Evolutionary conservation across 2,329 filamentous ascomycete genomes (phyloP).

Genomic region (Fusarium decemcellulare): DNA sequence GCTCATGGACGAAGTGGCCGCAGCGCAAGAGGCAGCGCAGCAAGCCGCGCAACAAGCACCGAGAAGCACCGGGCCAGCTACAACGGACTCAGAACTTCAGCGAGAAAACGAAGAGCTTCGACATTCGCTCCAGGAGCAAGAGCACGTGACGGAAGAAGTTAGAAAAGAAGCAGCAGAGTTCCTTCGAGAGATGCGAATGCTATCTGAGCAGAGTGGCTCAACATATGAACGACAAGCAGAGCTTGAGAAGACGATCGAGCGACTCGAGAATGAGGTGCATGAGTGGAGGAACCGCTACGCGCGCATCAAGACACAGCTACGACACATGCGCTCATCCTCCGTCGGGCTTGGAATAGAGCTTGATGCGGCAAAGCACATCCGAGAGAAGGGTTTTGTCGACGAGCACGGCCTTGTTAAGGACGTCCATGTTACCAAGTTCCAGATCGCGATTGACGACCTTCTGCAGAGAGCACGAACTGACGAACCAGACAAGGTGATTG

Average conservation of each 20-base stretch:
- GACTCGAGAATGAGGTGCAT: slow-evolving; percentile 85
- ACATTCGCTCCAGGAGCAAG: slow-evolving; percentile 77
- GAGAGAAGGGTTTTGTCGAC: slow-evolving; percentile 77
- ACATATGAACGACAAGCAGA: slow-evolving; percentile 87
- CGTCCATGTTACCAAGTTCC: slow-evolving; percentile 94
- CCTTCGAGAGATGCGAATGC: slow-evolving; percentile 87
- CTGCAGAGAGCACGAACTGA: slow-evolving; percentile 81
- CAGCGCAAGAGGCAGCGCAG: slow-evolving; percentile 55
- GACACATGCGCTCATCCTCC: slow-evolving; percentile 85
- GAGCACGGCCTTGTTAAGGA: slow-evolving; percentile 88
- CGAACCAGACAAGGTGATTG: slow-evolving; percentile 81
- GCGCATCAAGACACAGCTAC: slow-evolving; percentile 87
- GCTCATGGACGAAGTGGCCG: slow-evolving; percentile 75
- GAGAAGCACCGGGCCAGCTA: slow-evolving; percentile 42
- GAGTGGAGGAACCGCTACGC: slow-evolving; percentile 94
- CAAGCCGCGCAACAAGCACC: slow-evolving; percentile 24
- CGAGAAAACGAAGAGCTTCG: slow-evolving; percentile 80
- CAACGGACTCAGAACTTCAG: slow-evolving; percentile 69
- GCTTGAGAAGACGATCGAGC: slow-evolving; percentile 80
- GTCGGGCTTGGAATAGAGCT: slow-evolving; percentile 79
- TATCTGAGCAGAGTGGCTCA: slow-evolving; percentile 85
- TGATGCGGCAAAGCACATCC: slow-evolving; percentile 77
- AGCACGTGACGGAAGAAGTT: slow-evolving; percentile 88
- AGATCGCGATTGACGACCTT: slow-evolving; percentile 93
- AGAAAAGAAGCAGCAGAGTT: slow-evolving; percentile 86